Evolutionary conservation across 805 yeast genomes (phyloP).

Genomic region (Candida tibetensis): DNA sequence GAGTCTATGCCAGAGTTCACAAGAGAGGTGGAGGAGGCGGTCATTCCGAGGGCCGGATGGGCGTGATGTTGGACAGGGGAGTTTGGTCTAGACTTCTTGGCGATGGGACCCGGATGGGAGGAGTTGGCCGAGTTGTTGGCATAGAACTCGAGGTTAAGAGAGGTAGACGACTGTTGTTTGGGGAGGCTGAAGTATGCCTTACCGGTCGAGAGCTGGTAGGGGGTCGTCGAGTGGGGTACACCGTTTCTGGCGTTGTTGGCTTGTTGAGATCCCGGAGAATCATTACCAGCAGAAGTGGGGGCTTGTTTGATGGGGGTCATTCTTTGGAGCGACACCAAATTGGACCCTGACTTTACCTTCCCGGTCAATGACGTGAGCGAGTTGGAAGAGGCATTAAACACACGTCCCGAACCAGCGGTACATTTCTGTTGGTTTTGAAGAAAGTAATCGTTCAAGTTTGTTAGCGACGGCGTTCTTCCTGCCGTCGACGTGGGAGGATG

Average conservation of each 20-base stretch:
- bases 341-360: constrained; percentile 23
- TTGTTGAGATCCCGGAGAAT: constrained; percentile 7
- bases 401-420: constrained; percentile 7
- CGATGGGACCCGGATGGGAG: constrained; percentile 1
- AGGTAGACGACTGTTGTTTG: constrained; percentile 29
- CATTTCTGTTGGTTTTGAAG: constrained; percentile 17
- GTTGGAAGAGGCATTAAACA: constrained; percentile 16
- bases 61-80: constrained; percentile 33
- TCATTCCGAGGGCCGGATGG: constrained; percentile 3
- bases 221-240: constrained; percentile 9
- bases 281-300: constrained; percentile 2
- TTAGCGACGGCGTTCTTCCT: constrained; percentile 22
- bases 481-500: constrained; percentile 7
- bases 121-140: constrained; percentile 14
- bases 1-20: constrained; percentile 1
- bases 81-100: constrained; percentile 47
- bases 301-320: constrained; percentile 43
- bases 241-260: constrained; percentile 1
- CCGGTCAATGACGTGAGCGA: constrained; percentile 19
- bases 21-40: constrained; percentile 1
- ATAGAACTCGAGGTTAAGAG: constrained; percentile 37
- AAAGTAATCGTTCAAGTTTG: constrained; percentile 35
- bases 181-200: constrained; percentile 15
- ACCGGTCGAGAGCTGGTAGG: constrained; percentile 21
- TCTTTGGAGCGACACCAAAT: constrained; percentile 28